Evolutionary conservation across 106 monocot genomes (phyloP).

Genomic region (Apostasia shenzhenica): DNA sequence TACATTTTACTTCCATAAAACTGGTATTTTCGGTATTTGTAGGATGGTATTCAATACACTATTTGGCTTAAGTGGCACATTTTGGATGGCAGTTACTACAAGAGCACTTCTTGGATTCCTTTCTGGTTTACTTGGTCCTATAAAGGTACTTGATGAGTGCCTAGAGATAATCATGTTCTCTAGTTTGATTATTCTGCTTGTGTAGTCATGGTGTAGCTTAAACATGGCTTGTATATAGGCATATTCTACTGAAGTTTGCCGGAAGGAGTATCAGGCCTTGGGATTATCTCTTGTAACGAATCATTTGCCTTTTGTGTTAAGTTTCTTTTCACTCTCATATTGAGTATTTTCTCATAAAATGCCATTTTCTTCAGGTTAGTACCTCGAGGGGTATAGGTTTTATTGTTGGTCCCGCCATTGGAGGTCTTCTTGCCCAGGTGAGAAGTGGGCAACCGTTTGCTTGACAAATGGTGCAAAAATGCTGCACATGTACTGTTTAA

Average conservation of each 20-base stretch:
- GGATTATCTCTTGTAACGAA: constrained; percentile 63
- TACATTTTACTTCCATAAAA: background rate
- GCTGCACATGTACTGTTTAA: background rate
- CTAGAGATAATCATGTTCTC: background rate
- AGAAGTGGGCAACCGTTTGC: background rate
- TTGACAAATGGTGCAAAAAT: too few relatives aligned
- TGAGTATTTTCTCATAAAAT: background rate
- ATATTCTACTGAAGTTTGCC: constrained; percentile 64
- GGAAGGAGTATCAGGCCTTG: constrained; percentile 63
- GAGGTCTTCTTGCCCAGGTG: constrained; percentile 73
- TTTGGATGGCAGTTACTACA: constrained; percentile 73
- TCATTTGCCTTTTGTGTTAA: background rate
- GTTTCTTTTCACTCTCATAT: background rate
- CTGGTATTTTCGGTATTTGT: background rate
- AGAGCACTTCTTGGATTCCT: constrained; percentile 64
- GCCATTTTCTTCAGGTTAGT: constrained; percentile 29
- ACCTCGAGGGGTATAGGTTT: constrained; percentile 56
- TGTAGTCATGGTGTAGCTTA: background rate
- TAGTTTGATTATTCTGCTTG: background rate
- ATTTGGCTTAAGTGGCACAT: constrained; percentile 64
- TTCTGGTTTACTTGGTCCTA: constrained; percentile 63
- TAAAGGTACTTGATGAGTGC: constrained; percentile 34
- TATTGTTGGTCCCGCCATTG: constrained; percentile 78
- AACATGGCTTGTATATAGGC: constrained; percentile 32
- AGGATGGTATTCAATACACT: constrained; percentile 66